Evolutionary conservation across 2,329 filamentous ascomycete species (phyloP), one percentile per base, ranked within the genome.

Genomic region (Botrytis deweyae): DNA sequence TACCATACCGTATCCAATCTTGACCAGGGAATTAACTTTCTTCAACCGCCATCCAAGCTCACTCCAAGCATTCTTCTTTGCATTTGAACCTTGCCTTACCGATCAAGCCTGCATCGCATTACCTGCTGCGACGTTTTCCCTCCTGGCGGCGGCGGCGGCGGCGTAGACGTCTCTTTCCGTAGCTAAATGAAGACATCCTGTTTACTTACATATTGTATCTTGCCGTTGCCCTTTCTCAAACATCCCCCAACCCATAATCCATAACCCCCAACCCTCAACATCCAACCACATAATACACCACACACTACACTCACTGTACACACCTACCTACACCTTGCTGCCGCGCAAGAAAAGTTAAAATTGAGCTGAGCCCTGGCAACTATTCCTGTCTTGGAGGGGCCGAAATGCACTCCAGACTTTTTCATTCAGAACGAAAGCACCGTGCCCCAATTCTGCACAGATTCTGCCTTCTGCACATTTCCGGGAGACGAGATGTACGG

Each of bases 101-200:
- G 62, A 72, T 66, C 70, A 72, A 70, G 59, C 70, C 49, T 62
- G 61, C 70, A 72, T 58, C 44, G 61, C 70, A 72, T 72, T 46
- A 49, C 58, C 61, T 72, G 70, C 70, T 72, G 46, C 70, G 46
- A 72, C 70, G 70, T 72, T 72, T 72, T 58, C 40, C 52, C 46
- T 66, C 70, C 70, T 72, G 70, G 33, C 62, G 29, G 62, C 70
- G 70, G 59, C 70, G 70, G 59, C 70, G 70, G 59, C 69, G 58
- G 62, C 70, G 70, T 72, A 46, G 62, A 49, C 46, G 22, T 44
- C 36, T 52, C 33, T 18, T 38, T n/a, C 62, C 40, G 40, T 44
- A 44, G n/a, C 62, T 64, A 42, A n/a, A 42, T 29, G 25, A 20
- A 20, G 38, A 64, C 52, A 55, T 44, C 3, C 25, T 42, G 25